phyloP scores from a whole-genome alignment of 2,329 filamentous ascomycete species.

The Neonectria hederae region DNA sequence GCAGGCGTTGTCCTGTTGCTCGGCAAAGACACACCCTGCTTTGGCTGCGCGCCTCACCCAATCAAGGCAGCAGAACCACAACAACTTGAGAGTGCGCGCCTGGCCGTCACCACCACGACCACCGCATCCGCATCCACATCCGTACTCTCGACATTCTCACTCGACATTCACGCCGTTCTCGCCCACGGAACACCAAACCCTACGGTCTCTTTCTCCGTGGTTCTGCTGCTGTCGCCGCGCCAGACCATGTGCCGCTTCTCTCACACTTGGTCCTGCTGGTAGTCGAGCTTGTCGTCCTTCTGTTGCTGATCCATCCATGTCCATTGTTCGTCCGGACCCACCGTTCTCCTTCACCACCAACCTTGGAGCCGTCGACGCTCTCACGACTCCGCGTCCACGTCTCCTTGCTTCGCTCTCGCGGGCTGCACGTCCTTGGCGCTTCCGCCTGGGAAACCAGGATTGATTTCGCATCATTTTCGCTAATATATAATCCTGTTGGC shows the following conservation, averaged over 20 bases:
- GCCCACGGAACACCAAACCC: conserved; percentile 13
- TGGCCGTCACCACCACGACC: conserved; percentile 34
- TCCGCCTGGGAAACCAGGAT: not conserved
- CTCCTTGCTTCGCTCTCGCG: conserved; percentile 2
- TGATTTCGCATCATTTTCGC: conserved; percentile 21
- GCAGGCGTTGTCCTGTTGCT: conserved; percentile 38
- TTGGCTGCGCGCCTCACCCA: conserved; percentile 17
- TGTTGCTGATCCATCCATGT: conserved; percentile 25
- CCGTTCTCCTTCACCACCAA: conserved; percentile 38
- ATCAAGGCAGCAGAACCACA: conserved; percentile 34
- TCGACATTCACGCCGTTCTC: conserved; percentile 32
- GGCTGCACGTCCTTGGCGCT: conserved; percentile 9
- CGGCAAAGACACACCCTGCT: conserved; percentile 27
- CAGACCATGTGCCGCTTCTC: conserved; percentile 39
- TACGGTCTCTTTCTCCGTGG: conserved; percentile 12
- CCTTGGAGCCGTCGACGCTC: conserved; percentile 35
- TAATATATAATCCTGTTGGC: conserved; percentile 37
- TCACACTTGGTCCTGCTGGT: conserved; percentile 35
- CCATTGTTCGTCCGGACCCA: conserved; percentile 32
- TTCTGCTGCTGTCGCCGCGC: conserved; percentile 29
- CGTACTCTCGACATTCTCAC: not conserved
- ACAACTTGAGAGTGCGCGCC: conserved; percentile 34
- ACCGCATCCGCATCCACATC: conserved; percentile 19
- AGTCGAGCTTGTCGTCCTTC: conserved; percentile 31
- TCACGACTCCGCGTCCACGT: conserved; percentile 23